These are phyloP conservation scores for Boletus subluridellus DNA, from an alignment of 1,284 basidiomycete genomes.

Conservation along the genomic window DNA sequence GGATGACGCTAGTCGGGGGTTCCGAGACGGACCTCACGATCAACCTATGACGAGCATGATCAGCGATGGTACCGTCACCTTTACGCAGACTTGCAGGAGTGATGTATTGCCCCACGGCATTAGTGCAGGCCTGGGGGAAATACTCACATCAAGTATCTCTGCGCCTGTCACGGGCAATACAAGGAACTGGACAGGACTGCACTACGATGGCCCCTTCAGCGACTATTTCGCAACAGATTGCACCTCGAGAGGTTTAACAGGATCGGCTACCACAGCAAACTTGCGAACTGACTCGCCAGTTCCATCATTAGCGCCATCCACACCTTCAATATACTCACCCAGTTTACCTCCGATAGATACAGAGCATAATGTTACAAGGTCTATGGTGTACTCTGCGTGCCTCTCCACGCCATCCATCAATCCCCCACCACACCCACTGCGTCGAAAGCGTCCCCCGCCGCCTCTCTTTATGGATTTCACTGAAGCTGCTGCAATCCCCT, in stretches of 20 bases:
- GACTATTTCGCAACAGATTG: not conserved
- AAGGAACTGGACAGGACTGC: not conserved
- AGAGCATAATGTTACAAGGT: not conserved
- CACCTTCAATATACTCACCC: conserved; percentile 15
- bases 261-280: conserved; percentile 20
- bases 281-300: conserved; percentile 5
- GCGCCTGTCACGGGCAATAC: not conserved
- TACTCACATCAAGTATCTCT: not conserved
- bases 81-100: not conserved
- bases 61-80: not conserved
- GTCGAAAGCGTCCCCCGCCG: conserved; percentile 21
- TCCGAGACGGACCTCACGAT: conserved; percentile 21
- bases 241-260: conserved; percentile 6
- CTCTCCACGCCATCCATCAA: not conserved
- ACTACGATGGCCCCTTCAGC: not conserved
- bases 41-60: conserved; percentile 16
- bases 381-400: not conserved
- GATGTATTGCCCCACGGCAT: not conserved
- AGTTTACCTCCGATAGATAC: conserved; percentile 10
- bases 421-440: conserved; percentile 40
- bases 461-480: conserved; percentile 1
- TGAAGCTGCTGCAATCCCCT: not conserved
- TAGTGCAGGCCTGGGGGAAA: not conserved
- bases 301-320: conserved; percentile 12
- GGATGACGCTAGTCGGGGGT: conserved; percentile 31